Conservation (phyloP, 2,329 filamentous ascomycete genomes). For the Botrytis sinoallii region DNA sequence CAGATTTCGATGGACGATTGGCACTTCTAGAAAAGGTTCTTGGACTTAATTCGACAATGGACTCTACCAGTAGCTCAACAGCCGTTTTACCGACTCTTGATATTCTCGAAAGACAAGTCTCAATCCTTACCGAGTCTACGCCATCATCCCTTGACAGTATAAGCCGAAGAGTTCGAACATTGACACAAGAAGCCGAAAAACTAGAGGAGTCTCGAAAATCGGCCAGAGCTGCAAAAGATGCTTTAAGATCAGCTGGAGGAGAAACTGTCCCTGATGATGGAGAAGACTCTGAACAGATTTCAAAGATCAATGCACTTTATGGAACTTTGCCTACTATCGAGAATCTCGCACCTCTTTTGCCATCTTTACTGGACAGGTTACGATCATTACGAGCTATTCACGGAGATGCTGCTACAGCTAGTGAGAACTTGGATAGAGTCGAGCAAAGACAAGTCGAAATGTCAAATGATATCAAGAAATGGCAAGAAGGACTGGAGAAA, state of each 20-base stretch:
- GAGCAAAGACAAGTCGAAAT: slow-evolving; percentile 80
- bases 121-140: slow-evolving; percentile 68
- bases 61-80: slow-evolving; percentile 53
- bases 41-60: slow-evolving; percentile 70
- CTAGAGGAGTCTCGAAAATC: slow-evolving; percentile 63
- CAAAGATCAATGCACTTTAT: slow-evolving; percentile 90
- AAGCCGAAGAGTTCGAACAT: slow-evolving; percentile 64
- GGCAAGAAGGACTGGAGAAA: slow-evolving; percentile 76
- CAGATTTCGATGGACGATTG: slow-evolving; percentile 83
- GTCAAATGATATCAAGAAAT: slow-evolving; percentile 78
- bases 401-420: slow-evolving; percentile 78
- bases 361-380: slow-evolving; percentile 79
- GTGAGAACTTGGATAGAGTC: slow-evolving; percentile 70
- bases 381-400: slow-evolving; percentile 82
- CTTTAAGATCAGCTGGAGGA: slow-evolving; percentile 44
- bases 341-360: slow-evolving; percentile 77
- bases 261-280: slow-evolving; percentile 45
- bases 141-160: slow-evolving; percentile 71
- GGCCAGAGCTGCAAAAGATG: slow-evolving; percentile 60
- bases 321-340: slow-evolving; percentile 86
- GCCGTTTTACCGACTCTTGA: slow-evolving; percentile 82
- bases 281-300: slow-evolving; percentile 65
- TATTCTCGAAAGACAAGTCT: slow-evolving; percentile 75
- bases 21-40: slow-evolving; percentile 75
- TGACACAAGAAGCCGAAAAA: slow-evolving; percentile 70